These are phyloP conservation scores for Polysphondylium violaceum DNA, from an alignment of 78 protist species.

Conservation along the genomic window DNA sequence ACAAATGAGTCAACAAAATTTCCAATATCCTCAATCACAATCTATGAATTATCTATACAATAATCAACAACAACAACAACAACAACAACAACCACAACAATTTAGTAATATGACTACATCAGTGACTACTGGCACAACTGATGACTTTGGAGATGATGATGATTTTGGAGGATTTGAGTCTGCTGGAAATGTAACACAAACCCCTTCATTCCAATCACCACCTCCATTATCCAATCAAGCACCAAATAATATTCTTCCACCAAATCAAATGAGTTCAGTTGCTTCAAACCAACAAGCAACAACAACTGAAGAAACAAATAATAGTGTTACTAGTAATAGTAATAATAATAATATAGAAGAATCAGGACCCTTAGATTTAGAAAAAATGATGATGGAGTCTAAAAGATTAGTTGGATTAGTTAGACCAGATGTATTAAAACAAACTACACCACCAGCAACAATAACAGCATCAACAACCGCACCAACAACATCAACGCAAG, in stretches of 20 bases:
- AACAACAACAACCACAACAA: not conserved
- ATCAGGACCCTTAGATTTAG: slow-evolving; percentile 50
- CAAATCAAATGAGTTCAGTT: not conserved
- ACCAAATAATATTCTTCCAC: not conserved
- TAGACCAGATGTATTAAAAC: not conserved
- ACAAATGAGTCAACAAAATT: slow-evolving; percentile 3
- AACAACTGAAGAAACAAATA: not conserved
- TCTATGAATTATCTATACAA: no score
- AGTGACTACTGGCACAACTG: not conserved
- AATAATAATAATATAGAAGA: not conserved
- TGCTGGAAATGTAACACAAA: not conserved
- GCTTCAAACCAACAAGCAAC: not conserved
- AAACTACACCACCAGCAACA: not conserved
- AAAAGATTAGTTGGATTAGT: slow-evolving; percentile 29
- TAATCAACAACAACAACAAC: not conserved
- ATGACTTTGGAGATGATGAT: slow-evolving; percentile 49
- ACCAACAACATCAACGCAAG: not conserved
- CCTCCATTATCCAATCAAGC: not conserved
- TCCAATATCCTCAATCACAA: slow-evolving; percentile 37
- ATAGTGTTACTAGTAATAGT: not conserved
- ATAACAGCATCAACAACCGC: not conserved
- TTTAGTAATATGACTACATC: not conserved
- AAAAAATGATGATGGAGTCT: slow-evolving; percentile 59
- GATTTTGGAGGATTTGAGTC: not conserved
- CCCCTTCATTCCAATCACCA: not conserved